phyloP scores from a whole-genome alignment of 768 basidiomycete genomes.

The Coprinopsis marcescibilis region DNA sequence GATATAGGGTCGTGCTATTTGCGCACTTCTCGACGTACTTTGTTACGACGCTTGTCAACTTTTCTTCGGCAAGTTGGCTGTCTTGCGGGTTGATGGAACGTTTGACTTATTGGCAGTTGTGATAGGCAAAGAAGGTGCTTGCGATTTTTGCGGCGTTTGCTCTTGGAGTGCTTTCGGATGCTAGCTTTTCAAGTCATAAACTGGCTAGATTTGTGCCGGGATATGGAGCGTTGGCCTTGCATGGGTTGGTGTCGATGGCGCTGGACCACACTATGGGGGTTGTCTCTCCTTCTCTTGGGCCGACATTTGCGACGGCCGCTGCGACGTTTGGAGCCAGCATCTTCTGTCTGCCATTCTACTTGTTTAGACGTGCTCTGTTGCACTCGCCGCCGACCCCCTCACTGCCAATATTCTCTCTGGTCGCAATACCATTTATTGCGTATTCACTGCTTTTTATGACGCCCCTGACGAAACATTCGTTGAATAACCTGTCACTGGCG shows the following conservation, averaged over 20 bases:
- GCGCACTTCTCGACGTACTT: conserved; percentile 66
- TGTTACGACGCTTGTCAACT: conserved; percentile 47
- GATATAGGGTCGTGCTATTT: conserved; percentile 58
- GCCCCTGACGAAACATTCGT: conserved; percentile 43
- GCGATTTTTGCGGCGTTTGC: conserved; percentile 42
- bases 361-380: conserved; percentile 53
- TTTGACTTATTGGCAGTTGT: conserved; percentile 9
- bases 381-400: conserved; percentile 44
- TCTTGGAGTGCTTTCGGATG: conserved; percentile 56
- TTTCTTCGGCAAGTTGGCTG: conserved; percentile 37
- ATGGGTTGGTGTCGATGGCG: conserved; percentile 54
- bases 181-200: conserved; percentile 33
- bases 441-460: conserved; percentile 56
- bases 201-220: conserved; percentile 48
- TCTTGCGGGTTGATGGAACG: conserved; percentile 27
- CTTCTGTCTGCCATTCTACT: conserved; percentile 59
- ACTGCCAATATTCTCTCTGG: conserved; percentile 52
- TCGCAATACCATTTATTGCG: conserved; percentile 56
- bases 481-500: conserved; percentile 43
- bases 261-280: conserved; percentile 58
- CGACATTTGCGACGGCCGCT: conserved; percentile 48
- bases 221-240: conserved; percentile 58
- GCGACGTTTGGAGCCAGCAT: conserved; percentile 58
- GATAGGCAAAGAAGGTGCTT: conserved; percentile 46
- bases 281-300: conserved; percentile 52